Conservation (phyloP, 257 asterid species). For the Plantago major region DNA sequence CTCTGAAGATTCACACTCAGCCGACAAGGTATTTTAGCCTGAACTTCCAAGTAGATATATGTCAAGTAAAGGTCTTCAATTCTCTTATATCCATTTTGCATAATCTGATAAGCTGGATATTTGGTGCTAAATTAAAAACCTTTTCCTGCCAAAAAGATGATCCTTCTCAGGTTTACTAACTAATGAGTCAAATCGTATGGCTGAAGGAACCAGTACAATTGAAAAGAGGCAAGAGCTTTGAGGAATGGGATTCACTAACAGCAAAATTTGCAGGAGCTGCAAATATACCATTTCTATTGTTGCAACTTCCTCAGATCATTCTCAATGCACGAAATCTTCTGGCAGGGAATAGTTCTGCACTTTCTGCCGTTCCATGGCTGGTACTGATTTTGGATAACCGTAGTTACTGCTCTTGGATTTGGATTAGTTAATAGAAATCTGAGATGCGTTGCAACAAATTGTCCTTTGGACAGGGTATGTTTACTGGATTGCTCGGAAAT, state of each 20-base stretch:
- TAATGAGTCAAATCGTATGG: conserved; percentile 4
- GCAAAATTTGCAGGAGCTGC: conserved; percentile 97
- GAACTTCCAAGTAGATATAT: conserved; percentile 9
- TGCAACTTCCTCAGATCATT: conserved; percentile 94
- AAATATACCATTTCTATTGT: conserved; percentile 76
- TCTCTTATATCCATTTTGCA: not conserved
- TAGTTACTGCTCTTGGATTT: conserved; percentile 21
- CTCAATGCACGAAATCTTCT: conserved; percentile 83
- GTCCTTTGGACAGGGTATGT: conserved; percentile 68
- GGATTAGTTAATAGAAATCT: conserved; percentile 11
- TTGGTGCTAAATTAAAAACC: not conserved
- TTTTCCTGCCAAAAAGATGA: not conserved
- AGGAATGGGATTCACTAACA: conserved; percentile 84
- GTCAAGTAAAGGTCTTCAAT: conserved; percentile 1
- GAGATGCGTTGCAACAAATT: not conserved
- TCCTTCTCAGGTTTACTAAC: not conserved
- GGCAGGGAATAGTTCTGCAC: conserved; percentile 72
- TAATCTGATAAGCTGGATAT: not conserved
- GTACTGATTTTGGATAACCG: conserved; percentile 32
- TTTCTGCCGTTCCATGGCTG: conserved; percentile 97
- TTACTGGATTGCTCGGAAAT: conserved; percentile 97
- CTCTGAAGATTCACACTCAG: conserved; percentile 43
- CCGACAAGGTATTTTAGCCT: conserved; percentile 42
- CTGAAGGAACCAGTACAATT: conserved; percentile 42
- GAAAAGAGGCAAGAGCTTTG: conserved; percentile 36